Evolutionary conservation across 345 rosid genomes (phyloP), one percentile per base, ranked within the genome.

Genomic region (Citrus unshiu): DNA sequence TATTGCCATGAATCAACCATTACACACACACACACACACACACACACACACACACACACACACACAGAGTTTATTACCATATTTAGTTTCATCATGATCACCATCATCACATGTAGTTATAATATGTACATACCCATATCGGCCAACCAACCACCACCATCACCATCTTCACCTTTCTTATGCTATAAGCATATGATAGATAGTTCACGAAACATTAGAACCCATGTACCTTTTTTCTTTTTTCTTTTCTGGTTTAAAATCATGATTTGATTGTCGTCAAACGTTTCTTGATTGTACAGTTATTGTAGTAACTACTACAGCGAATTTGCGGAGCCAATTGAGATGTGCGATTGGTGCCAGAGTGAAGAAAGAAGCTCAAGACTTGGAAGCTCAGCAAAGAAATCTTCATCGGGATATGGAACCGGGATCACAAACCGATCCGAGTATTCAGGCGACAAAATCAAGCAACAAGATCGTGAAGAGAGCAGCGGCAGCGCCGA

Each of bases 301-400:
- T 95, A 95, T 78, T 95, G 99, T 80, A 93, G 99, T 81, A 95
- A 88, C 87, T 93, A 89, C 81, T 93, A 89, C 85, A 84, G 89
- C 30, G 98, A 91, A 70, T 81, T 76, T 22, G 85, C 86, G 40
- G 96, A 87, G 78, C 91, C 93, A 73, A 86, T 92, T 19, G 90
- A 83, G 67, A 78, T 81, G 81, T 95, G 99, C 30, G 97, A 95
- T 87, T 95, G 99, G 99, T 95, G 99, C 84, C 93, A 83, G 73
- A 89, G 88, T 67, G 98, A 92, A 81, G 88, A 88, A 84, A 82
- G 83, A 75, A 86, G 24, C 66, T 82, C 80, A 18, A 86, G 83
- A 71, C 85, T 81, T 1, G 88, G 89, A 40, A 77, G 77, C 87
- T 82, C 90, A 18, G 84, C 90, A 0, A 90, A 83, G 84, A 89